These are phyloP conservation scores for Pezicula rhizophila DNA, from an alignment of 2,329 filamentous ascomycete genomes.

Conservation along the genomic window DNA sequence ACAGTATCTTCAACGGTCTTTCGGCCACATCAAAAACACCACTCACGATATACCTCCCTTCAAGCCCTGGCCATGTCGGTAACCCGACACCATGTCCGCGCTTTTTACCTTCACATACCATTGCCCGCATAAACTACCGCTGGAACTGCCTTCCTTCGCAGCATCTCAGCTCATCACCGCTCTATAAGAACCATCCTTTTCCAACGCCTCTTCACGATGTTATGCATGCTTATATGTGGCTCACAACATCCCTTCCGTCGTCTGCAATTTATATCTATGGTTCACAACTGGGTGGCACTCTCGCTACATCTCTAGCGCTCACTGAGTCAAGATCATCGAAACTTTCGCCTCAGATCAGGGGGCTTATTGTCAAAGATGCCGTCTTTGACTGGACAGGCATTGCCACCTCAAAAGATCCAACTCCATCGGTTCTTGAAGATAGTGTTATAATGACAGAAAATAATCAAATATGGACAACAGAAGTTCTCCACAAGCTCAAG, in stretches of 20 bases:
- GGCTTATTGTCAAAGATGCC: slow-evolving; percentile 51
- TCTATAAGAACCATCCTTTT: slow-evolving; percentile 33
- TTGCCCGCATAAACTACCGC: slow-evolving; percentile 54
- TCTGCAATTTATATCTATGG: slow-evolving; percentile 47
- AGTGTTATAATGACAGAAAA: background rate
- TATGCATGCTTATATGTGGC: slow-evolving; percentile 40
- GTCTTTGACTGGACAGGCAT: slow-evolving; percentile 61
- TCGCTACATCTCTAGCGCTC: slow-evolving; percentile 51
- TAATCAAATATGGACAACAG: slow-evolving; percentile 9
- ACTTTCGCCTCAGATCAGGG: slow-evolving; percentile 37
- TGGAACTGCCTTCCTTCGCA: slow-evolving; percentile 34
- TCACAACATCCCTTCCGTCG: slow-evolving; percentile 19
- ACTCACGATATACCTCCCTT: slow-evolving; percentile 50
- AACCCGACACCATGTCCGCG: slow-evolving; percentile 32
- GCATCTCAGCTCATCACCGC: slow-evolving; percentile 8
- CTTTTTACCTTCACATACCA: slow-evolving; percentile 38
- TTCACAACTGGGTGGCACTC: slow-evolving; percentile 50
- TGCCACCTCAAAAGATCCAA: slow-evolving; percentile 39
- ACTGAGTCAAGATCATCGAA: slow-evolving; percentile 43
- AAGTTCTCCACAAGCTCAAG: slow-evolving; percentile 24
- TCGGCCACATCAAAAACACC: slow-evolving; percentile 31
- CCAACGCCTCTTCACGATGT: slow-evolving; percentile 53
- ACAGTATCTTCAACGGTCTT: slow-evolving; percentile 21
- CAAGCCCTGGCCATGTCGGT: slow-evolving; percentile 32
- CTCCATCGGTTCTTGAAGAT: background rate